Base-by-base conservation (phyloP, 2,329 filamentous ascomycete species). In the Monilinia fructigena region DNA sequence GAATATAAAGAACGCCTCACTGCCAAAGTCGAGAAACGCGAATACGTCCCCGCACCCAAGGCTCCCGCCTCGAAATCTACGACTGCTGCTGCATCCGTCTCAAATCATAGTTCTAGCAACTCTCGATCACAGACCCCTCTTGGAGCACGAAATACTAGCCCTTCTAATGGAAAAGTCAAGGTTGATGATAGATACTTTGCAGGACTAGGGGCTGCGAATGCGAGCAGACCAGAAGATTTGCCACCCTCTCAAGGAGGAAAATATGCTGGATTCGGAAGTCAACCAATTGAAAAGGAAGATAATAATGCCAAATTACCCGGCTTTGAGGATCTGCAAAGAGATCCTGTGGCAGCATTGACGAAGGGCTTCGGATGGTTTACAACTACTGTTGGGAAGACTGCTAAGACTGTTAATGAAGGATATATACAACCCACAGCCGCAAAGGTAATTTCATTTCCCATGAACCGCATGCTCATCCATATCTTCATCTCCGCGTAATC, bases 281-380 rank as follows among this genome's bases (percentile, higher is more conserved):
- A 88, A 60, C 82, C 82, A 64, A 63, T 71, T 14, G 82, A 86
- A 23, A 77, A 81, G 62, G 78, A 82, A 64, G 77, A 78, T 65
- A 77, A 77, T 61, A 79, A 80, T 16, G 78, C 77, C 14, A 79
- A 76, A 1, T 79, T 90, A 35, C 91, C 90, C 0, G 87, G 87
- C 16, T 80, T 95, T n/a, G 89, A 95, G 65, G 94, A 98, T 65
- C 86, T 98, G 75, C 92, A 97, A 78, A 91, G 89, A 76, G 95
- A 99, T 76, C 93, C 95, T 0, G 82, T 98, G 69, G 93, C 86
- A 1, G 93, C 94, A 20, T 79, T 99, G 72, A 92, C 88, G 38
- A 97, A 96, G 79, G 91, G 94, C 0, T 96, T 98, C 74, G 94
- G 94, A 11, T 98, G 95, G 93, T 92, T 98, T 75, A 86, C 92